Evolutionary conservation across 2,329 filamentous ascomycete genomes (phyloP), one percentile per base, ranked within the genome.

Genomic region (Trichoderma oligosporum): DNA sequence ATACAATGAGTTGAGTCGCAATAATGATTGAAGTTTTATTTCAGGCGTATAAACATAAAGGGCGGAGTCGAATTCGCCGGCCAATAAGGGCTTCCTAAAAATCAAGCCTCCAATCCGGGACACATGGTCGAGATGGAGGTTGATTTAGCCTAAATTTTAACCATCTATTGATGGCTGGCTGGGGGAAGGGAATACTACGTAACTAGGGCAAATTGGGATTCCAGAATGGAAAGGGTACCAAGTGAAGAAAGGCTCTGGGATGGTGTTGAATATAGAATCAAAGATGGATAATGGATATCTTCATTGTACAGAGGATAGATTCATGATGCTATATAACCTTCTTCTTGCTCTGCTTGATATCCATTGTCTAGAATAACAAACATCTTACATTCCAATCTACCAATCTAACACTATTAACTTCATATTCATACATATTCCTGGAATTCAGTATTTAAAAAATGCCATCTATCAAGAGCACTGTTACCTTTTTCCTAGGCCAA

Each of bases 161-260:
- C 7, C 18, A 12, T 29, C 29, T 46, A 4, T 33, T 9, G 14
- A 29, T 36, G 51, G 16, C 8, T 22, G 22, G n/a, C 51, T 54
- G 51, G 39, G 41, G 51, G 3, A 54, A 54, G 20, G 51, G 51
- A 54, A 54, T 54, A 38, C 51, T 2, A 54, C 51, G 41, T 45
- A 16, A 45, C 51, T 54, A 54, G 29, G 18, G 29, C n/a, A 5
- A 11, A 38, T 54, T 38, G 7, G 20, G 39, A 20, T 6, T 35
- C 9, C 31, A 18, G 1, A 6, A n/a, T n/a, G 2, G 3, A 44
- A 4, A 24, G 25, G 20, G n/a, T 4, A 18, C 0, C 7, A 7
- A 27, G 31, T 1, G 31, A 36, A 20, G 27, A 36, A 14, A 29
- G 24, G 33, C 22, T 4, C 16, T 27, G 20, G 2, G 5, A 27